A percentile compares a stretch with the other conserved stretches of the same genome.
phyloP scores from a whole-genome alignment of 331 rosid genomes.

The Erythrophleum ivorense region DNA sequence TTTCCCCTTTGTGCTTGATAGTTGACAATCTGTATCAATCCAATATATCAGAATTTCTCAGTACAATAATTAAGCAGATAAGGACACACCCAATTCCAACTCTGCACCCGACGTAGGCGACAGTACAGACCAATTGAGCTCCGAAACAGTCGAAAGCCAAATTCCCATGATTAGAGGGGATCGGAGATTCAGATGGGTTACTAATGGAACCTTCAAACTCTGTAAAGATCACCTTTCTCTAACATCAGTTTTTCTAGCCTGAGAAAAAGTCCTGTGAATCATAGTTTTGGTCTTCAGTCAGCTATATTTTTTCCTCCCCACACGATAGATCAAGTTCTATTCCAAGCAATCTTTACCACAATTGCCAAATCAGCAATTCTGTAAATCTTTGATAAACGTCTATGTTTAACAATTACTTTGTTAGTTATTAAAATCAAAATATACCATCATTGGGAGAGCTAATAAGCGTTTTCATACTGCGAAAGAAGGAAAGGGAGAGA shows the following conservation, averaged over 20 bases:
- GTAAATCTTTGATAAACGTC: background rate
- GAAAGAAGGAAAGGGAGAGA: too few relatives aligned
- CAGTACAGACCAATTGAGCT: background rate
- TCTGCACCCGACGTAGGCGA: background rate
- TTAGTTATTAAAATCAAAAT: background rate
- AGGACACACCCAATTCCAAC: background rate
- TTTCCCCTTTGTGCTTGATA: background rate
- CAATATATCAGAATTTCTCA: background rate
- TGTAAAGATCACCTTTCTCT: background rate
- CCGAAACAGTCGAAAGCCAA: background rate
- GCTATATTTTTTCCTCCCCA: background rate
- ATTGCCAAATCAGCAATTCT: background rate
- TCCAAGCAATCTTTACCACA: conserved; percentile 1
- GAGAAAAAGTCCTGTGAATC: background rate
- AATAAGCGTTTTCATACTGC: background rate
- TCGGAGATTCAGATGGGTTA: background rate
- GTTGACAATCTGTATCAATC: background rate
- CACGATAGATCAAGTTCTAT: background rate
- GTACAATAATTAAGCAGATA: background rate
- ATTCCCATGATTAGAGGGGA: background rate
- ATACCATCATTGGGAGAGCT: background rate
- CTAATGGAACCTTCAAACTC: background rate
- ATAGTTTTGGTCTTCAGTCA: background rate
- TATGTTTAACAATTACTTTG: background rate
- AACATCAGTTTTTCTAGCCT: background rate